These are phyloP conservation scores for Kwoniella botswanensis DNA, from an alignment of 768 basidiomycete genomes.

Conservation along the genomic window DNA sequence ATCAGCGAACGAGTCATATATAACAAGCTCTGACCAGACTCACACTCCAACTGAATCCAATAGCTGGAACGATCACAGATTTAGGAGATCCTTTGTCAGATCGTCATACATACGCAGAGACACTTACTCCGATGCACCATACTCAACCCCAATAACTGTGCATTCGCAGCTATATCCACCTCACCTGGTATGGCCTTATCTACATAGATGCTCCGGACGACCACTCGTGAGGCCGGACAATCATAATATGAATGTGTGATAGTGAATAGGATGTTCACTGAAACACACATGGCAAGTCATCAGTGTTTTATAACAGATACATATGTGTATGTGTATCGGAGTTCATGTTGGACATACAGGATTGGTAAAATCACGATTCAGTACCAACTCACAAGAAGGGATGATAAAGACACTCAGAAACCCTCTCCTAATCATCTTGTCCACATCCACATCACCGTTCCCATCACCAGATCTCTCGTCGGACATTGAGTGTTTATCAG, in stretches of 20 bases:
- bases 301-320: neutral
- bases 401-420: conserved; percentile 14
- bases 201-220: neutral
- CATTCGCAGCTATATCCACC: neutral
- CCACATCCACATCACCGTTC: neutral
- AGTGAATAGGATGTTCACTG: conserved; percentile 8
- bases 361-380: too few relatives aligned
- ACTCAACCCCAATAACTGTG: conserved; percentile 4
- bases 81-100: neutral
- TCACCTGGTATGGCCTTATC: neutral
- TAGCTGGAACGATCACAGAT: neutral
- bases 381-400: neutral
- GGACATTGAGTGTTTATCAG: neutral
- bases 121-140: conserved; percentile 11
- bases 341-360: too few relatives aligned
- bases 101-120: too few relatives aligned
- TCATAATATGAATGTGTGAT: conserved; percentile 6
- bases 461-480: neutral
- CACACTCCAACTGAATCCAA: conserved; percentile 3
- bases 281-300: too few relatives aligned
- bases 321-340: neutral
- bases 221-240: conserved; percentile 4
- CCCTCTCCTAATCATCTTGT: neutral
- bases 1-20: neutral
- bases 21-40: neutral